A percentile compares a stretch with the other conserved stretches of the same genome.
These are phyloP conservation scores for Tricholoma terreum DNA, from an alignment of 768 basidiomycete genomes.

Conservation along the genomic window DNA sequence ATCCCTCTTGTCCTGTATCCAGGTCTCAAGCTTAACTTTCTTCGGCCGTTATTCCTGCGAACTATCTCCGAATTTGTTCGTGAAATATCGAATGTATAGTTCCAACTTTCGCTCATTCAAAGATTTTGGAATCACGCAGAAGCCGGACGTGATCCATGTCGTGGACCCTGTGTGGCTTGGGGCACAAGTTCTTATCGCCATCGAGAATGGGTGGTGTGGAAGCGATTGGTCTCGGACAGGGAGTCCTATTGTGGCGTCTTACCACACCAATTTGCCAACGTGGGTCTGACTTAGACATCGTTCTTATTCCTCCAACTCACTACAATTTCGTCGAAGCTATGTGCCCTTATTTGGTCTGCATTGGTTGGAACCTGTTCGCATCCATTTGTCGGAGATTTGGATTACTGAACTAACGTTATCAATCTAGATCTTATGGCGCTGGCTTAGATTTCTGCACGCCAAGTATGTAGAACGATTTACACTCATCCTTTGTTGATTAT, in stretches of 20 bases:
- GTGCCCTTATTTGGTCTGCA: neutral
- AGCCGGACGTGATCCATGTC: neutral
- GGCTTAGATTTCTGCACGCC: neutral
- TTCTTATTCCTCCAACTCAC: neutral
- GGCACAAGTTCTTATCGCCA: neutral
- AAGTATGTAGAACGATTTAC: neutral
- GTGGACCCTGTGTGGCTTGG: neutral
- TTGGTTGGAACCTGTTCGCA: neutral
- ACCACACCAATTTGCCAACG: neutral
- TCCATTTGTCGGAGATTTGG: neutral
- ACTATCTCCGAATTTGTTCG: neutral
- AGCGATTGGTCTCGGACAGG: neutral
- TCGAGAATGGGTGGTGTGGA: neutral
- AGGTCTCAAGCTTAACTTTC: neutral
- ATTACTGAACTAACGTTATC: neutral
- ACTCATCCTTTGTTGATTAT: neutral
- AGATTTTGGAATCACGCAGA: neutral
- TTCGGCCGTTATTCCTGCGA: neutral
- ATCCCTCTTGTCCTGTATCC: neutral
- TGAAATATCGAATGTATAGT: neutral
- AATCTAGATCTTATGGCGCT: neutral
- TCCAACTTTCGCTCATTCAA: neutral
- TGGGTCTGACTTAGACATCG: neutral
- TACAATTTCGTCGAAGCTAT: neutral
- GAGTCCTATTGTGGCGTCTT: neutral